Evolutionary conservation across 805 yeast genomes (phyloP).

Genomic region (Candida methanosorbosa): DNA sequence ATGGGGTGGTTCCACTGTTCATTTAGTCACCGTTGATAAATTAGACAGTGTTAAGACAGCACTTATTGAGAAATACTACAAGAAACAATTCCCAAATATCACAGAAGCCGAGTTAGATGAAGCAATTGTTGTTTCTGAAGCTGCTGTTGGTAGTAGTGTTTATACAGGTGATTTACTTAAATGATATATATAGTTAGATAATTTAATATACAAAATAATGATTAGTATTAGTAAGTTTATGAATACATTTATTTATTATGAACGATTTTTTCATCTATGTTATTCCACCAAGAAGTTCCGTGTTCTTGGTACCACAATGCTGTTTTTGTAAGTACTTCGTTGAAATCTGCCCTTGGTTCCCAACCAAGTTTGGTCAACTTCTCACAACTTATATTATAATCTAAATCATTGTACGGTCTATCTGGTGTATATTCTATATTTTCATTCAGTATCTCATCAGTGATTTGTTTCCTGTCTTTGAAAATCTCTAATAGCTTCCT

Average conservation of each 20-base stretch:
- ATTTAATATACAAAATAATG: background rate
- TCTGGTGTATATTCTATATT: slow-evolving; percentile 21
- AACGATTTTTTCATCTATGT: background rate
- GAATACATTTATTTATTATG: too few relatives aligned
- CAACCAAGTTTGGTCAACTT: slow-evolving; percentile 2
- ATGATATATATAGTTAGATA: too few relatives aligned
- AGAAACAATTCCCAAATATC: slow-evolving; percentile 37
- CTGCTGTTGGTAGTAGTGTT: slow-evolving; percentile 44
- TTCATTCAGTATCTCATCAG: slow-evolving; percentile 1
- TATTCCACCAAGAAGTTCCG: background rate
- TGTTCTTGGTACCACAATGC: slow-evolving; percentile 1
- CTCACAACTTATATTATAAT: slow-evolving; percentile 2
- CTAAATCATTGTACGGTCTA: slow-evolving; percentile 4
- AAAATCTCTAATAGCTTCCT: background rate
- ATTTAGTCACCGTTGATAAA: slow-evolving; percentile 40
- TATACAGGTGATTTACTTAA: slow-evolving; percentile 1
- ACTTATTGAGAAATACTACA: slow-evolving; percentile 42
- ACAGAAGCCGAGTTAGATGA: slow-evolving; percentile 34
- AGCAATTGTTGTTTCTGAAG: slow-evolving; percentile 47
- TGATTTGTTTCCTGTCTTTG: background rate
- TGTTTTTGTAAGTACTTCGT: background rate
- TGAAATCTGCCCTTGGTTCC: background rate
- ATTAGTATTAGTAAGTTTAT: too few relatives aligned
- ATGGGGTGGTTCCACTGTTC: slow-evolving; percentile 71
- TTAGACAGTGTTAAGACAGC: slow-evolving; percentile 30